Evolutionary conservation across 192 early-diverging fungal genomes (phyloP), one percentile per base, ranked within the genome.

Genomic region (Chytriomyces sp.): DNA sequence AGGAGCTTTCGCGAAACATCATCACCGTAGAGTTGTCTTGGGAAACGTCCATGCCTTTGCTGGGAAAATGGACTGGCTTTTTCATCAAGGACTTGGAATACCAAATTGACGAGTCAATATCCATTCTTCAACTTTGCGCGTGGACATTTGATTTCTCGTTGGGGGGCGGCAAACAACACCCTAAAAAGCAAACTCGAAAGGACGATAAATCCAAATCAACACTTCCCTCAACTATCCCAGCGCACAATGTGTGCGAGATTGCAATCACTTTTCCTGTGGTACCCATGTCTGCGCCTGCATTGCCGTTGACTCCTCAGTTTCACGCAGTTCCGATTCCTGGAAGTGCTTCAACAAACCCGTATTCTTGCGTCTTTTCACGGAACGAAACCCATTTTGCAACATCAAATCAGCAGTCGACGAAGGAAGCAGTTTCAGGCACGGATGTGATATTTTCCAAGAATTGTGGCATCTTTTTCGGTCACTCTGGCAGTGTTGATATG

Each of bases 381-480:
- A 9, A 8, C 7, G 7, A 20, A 57, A 71, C 7, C 18, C 69
- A 71, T 57, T 71, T 71, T 57, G 48, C 7, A 57, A 57, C 50
- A 20, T 6, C 7, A 24, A 35, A 7, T 7, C 46, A 28, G 13
- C 50, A 10, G 11, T 6, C 13, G 5, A 24, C 69, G 6, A 53
- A 28, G n/a, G 18, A n/a, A 10, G 49, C 8, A 45, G 57, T n/a
- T 5, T 44, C 60, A 68, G 6, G 28, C 10, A 45, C 6, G 35
- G 28, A 59, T 10, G 71, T 73, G 9, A 28, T 73, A 5, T 73
- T 73, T 26, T 20, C 71, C 7, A 47, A 73, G 62, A 73, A 73
- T 35, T 60, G 20, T 44, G 53, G 57, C 10, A 10, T 73, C 18
- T 62, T 61, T 62, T 73, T 73, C 50, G 71, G 60, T 43, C 6